phyloP scores from a whole-genome alignment of 2,329 filamentous ascomycete species.

The Fusarium anguioides region DNA sequence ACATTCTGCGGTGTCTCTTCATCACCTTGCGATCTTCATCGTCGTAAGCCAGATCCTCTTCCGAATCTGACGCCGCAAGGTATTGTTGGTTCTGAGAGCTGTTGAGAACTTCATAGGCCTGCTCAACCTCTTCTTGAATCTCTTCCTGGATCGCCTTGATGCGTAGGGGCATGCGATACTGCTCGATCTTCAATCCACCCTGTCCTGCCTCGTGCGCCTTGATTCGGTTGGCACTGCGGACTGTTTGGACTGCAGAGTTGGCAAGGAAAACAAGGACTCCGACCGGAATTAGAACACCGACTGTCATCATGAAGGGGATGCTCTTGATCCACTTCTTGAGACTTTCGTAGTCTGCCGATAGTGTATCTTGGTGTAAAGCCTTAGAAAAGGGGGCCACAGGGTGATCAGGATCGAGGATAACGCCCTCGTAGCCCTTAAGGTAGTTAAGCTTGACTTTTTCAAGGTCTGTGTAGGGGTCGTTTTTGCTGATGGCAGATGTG shows the following conservation, averaged over 20 bases:
- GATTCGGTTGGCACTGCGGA: conserved; percentile 80
- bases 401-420: conserved; percentile 76
- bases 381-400: conserved; percentile 66
- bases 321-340: conserved; percentile 57
- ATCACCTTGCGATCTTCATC: conserved; percentile 56
- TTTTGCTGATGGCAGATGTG: conserved; percentile 81
- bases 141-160: conserved; percentile 67
- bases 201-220: conserved; percentile 78
- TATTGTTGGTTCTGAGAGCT: conserved; percentile 77
- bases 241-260: conserved; percentile 81
- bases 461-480: conserved; percentile 79
- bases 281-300: conserved; percentile 79
- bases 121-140: conserved; percentile 80
- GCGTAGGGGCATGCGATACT: conserved; percentile 81
- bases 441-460: conserved; percentile 78
- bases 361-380: conserved; percentile 40
- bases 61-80: conserved; percentile 67
- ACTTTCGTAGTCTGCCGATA: conserved; percentile 50
- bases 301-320: conserved; percentile 71
- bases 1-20: conserved; percentile 55
- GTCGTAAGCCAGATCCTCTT: conserved; percentile 48
- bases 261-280: conserved; percentile 76
- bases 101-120: conserved; percentile 79
- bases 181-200: conserved; percentile 72
- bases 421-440: conserved; percentile 76